Conservation (phyloP, 768 basidiomycete species). For the Suillus clintonianus region DNA sequence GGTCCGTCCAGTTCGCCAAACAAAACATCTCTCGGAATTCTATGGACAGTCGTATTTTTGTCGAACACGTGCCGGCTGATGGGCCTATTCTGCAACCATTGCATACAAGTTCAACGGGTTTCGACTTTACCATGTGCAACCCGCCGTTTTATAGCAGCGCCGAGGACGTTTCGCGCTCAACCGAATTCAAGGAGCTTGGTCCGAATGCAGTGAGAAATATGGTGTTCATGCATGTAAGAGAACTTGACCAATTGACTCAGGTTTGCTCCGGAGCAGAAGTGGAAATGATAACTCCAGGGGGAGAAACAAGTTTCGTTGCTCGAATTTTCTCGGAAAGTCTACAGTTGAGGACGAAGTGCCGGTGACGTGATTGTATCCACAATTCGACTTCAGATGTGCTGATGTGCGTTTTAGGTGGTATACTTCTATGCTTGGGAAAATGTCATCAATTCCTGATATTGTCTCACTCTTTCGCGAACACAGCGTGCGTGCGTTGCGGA, state of each 20-base stretch:
- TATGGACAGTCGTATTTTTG: constrained; percentile 49
- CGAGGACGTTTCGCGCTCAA: constrained; percentile 64
- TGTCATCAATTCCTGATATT: constrained; percentile 68
- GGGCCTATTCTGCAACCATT: constrained; percentile 46
- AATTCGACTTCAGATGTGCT: background rate
- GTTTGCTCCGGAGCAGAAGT: constrained; percentile 83
- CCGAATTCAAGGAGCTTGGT: constrained; percentile 59
- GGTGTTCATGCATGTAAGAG: background rate
- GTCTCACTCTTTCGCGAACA: constrained; percentile 52
- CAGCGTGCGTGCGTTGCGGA: constrained; percentile 34
- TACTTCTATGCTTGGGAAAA: constrained; percentile 90
- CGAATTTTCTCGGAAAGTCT: constrained; percentile 79
- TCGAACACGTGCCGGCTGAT: constrained; percentile 40
- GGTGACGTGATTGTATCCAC: constrained; percentile 40
- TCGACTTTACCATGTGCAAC: constrained; percentile 92
- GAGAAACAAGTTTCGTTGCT: constrained; percentile 77
- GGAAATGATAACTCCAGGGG: constrained; percentile 90
- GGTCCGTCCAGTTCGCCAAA: constrained; percentile 57
- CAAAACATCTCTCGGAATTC: constrained; percentile 60
- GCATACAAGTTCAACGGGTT: constrained; percentile 22
- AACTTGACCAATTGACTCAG: constrained; percentile 37
- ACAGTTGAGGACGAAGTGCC: constrained; percentile 48
- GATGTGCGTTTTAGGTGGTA: constrained; percentile 65
- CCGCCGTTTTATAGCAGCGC: constrained; percentile 89
- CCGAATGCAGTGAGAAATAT: constrained; percentile 66